These are phyloP conservation scores for Trichoderma sp. DNA, from an alignment of 2,329 filamentous ascomycete species.

Conservation along the genomic window DNA sequence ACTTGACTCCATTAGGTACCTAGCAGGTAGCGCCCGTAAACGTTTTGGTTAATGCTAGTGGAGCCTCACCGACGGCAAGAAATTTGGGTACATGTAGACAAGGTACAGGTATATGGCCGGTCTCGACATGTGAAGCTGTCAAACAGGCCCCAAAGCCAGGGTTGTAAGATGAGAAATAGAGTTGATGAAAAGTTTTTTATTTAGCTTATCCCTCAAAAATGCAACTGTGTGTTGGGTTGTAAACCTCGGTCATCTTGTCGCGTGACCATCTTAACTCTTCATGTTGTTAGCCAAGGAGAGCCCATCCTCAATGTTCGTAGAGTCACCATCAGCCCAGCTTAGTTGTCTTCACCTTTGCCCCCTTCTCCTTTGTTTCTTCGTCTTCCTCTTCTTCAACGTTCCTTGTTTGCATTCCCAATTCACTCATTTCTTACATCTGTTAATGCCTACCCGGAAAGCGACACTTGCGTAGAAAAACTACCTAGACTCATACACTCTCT, in stretches of 20 bases:
- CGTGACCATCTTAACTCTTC: not conserved
- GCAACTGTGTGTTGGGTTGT: not conserved
- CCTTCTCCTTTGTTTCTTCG: not conserved
- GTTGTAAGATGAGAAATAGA: not conserved
- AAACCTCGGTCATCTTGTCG: not conserved
- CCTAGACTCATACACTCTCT: too few species aligned
- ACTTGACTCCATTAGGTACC: not conserved
- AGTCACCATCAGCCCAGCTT: not conserved
- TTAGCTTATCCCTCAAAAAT: not conserved
- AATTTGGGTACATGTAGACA: not conserved
- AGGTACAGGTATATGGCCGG: not conserved
- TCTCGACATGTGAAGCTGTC: not conserved
- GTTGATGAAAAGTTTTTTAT: not conserved
- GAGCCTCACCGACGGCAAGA: not conserved
- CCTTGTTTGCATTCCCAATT: not conserved
- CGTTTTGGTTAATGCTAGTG: not conserved
- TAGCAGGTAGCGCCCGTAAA: not conserved
- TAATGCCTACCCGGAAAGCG: too few species aligned
- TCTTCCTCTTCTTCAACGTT: not conserved
- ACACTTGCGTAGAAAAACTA: too few species aligned
- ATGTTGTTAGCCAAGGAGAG: not conserved
- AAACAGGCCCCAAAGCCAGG: not conserved
- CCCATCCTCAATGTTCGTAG: not conserved
- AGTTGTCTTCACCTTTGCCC: not conserved
- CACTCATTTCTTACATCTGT: not conserved